Evolutionary conservation across 176 grass and related monocot species (phyloP).

Genomic region (Carex cristatella): DNA sequence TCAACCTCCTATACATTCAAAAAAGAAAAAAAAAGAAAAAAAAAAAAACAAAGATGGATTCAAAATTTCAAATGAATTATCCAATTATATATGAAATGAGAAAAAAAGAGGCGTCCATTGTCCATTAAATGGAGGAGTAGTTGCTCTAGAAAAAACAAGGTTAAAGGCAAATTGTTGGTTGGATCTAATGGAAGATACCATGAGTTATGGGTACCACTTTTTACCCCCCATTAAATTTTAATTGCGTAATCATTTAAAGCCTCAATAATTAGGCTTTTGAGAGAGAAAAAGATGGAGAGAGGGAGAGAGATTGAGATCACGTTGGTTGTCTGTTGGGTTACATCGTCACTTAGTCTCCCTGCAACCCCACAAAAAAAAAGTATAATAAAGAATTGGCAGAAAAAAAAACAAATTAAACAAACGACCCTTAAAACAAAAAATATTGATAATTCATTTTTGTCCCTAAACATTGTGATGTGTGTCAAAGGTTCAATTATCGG

Average conservation of each 20-base stretch:
- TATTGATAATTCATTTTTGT: background rate
- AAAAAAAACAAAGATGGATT: background rate
- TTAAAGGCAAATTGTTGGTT: background rate
- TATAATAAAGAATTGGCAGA: conserved; percentile 30
- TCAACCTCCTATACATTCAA: background rate
- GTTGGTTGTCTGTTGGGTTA: conserved; percentile 26
- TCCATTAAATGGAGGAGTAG: background rate
- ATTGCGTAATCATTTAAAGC: conserved; percentile 33
- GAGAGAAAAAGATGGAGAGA: background rate
- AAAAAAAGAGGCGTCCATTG: background rate
- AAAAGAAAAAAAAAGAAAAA: background rate
- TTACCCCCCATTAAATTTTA: conserved; percentile 22
- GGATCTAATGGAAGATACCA: background rate
- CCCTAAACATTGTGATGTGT: no score
- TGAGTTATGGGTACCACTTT: conserved; percentile 15
- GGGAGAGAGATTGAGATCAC: conserved; percentile 11
- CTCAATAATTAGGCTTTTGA: conserved; percentile 29
- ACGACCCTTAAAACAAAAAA: background rate
- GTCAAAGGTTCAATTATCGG: background rate
- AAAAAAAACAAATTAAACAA: conserved; percentile 12
- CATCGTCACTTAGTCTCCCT: conserved; percentile 17
- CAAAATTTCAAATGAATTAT: background rate
- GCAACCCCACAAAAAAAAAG: conserved; percentile 42
- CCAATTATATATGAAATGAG: background rate
- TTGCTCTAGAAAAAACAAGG: background rate